Conservation (phyloP, 176 grass and related monocot species). For the Phoenix roebelenii region DNA sequence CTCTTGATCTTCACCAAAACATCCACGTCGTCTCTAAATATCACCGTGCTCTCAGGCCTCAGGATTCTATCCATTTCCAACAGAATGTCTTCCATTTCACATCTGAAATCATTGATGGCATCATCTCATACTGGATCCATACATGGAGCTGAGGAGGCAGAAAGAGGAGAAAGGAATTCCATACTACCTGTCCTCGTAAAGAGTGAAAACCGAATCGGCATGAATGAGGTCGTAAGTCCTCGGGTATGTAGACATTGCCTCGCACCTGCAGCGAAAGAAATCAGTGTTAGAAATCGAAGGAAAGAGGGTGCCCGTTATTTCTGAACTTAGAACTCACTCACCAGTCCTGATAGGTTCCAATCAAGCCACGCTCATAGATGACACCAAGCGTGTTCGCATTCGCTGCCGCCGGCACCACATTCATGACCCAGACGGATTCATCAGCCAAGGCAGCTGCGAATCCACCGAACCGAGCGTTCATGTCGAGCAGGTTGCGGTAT, state of each 20-base stretch:
- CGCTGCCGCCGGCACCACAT: conserved; percentile 28
- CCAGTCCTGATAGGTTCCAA: conserved; percentile 52
- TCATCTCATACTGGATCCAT: too few species aligned
- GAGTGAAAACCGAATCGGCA: conserved; percentile 31
- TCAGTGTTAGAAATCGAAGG: too few species aligned
- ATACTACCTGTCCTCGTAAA: conserved; percentile 42
- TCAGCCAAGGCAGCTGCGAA: conserved; percentile 38
- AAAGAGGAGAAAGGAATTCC: background rate
- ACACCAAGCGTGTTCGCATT: conserved; percentile 27
- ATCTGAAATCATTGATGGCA: conserved; percentile 16
- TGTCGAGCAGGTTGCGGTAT: conserved; percentile 53
- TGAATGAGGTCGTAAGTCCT: conserved; percentile 54
- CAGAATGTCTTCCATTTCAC: conserved; percentile 36
- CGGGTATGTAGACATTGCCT: conserved; percentile 49
- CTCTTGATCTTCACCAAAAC: conserved; percentile 32
- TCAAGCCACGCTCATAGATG: conserved; percentile 50
- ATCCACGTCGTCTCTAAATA: conserved; percentile 46
- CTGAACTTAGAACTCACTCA: conserved; percentile 2
- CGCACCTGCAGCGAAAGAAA: conserved; percentile 29
- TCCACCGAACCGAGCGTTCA: conserved; percentile 33
- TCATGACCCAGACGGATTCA: conserved; percentile 51
- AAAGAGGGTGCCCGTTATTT: too few species aligned
- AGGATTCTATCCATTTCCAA: conserved; percentile 56
- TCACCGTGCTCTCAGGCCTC: conserved; percentile 36
- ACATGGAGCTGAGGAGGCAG: background rate